A percentile compares a stretch with the other conserved stretches of the same genome.
These are phyloP conservation scores for Pseudonitzschia multiseries DNA, from an alignment of 108 stramenopile species.

Conservation along the genomic window DNA sequence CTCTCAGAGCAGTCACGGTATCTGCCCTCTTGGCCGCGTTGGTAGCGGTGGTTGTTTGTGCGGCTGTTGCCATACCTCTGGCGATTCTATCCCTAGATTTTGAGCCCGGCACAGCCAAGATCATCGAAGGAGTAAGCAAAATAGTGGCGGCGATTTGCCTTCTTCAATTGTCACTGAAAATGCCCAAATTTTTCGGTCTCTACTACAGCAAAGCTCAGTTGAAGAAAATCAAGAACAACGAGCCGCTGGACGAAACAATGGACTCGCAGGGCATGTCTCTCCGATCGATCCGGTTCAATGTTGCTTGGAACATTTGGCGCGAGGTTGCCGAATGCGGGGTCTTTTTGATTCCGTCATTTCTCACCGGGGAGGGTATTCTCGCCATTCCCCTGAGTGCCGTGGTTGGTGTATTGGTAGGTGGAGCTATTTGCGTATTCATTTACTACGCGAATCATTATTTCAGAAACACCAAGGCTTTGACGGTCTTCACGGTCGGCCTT, in stretches of 20 bases:
- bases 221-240: conserved; percentile 24
- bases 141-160: conserved; percentile 72
- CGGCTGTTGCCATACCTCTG: conserved; percentile 60
- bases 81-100: conserved; percentile 58
- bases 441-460: conserved; percentile 62
- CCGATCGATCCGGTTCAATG: conserved; percentile 77
- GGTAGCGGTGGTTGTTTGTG: conserved; percentile 50
- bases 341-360: conserved; percentile 79
- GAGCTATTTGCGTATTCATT: conserved; percentile 44
- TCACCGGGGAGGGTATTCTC: conserved; percentile 54
- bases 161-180: conserved; percentile 70
- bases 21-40: conserved; percentile 59
- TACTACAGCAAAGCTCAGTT: conserved; percentile 50
- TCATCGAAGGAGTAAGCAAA: conserved; percentile 81
- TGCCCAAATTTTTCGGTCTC: conserved; percentile 73
- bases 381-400: conserved; percentile 73
- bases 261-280: conserved; percentile 54
- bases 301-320: conserved; percentile 87
- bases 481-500: conserved; percentile 56
- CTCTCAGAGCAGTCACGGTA: conserved; percentile 56
- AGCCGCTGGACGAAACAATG: conserved; percentile 17
- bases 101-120: conserved; percentile 41
- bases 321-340: conserved; percentile 84
- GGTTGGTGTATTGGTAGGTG: conserved; percentile 60
- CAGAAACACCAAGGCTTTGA: conserved; percentile 55